Conservation (phyloP, 2,329 filamentous ascomycete genomes). For the Apiospora malaysiana region DNA sequence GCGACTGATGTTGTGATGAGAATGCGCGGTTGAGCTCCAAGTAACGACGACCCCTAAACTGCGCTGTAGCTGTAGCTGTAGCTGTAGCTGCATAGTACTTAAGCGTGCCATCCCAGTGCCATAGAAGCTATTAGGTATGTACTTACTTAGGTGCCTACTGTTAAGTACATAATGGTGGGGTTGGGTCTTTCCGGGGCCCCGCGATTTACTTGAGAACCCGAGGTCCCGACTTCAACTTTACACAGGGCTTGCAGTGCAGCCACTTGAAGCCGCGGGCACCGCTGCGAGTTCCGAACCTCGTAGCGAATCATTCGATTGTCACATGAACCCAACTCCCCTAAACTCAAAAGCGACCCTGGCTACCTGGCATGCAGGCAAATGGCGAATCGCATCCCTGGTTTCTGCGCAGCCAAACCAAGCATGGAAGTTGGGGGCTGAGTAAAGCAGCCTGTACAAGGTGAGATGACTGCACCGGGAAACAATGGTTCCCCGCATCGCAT, state of each 20-base stretch:
- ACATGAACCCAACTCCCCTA: neutral
- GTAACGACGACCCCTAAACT: neutral
- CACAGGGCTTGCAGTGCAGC: too few species aligned
- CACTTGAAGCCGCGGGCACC: too few species aligned
- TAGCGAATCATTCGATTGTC: neutral
- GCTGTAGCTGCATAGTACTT: too few species aligned
- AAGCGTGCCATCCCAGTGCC: too few species aligned
- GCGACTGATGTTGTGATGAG: neutral
- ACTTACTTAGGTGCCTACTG: neutral
- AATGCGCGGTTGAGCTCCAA: neutral
- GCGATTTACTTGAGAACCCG: neutral
- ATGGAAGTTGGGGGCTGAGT: neutral
- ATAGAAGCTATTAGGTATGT: too few species aligned
- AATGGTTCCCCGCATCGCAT: conserved; percentile 2
- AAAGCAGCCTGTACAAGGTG: neutral
- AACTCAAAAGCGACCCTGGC: neutral
- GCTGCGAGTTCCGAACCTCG: neutral
- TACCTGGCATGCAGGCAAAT: neutral
- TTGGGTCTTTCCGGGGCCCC: conserved; percentile 3
- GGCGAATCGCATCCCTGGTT: neutral
- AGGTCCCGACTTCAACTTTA: neutral
- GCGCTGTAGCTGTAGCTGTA: too few species aligned
- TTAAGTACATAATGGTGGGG: neutral
- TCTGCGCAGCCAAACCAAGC: neutral
- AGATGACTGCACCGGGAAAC: conserved; percentile 2